Conservation (phyloP, 352 stramenopile genomes). For the Phytophthora pluvialis region DNA sequence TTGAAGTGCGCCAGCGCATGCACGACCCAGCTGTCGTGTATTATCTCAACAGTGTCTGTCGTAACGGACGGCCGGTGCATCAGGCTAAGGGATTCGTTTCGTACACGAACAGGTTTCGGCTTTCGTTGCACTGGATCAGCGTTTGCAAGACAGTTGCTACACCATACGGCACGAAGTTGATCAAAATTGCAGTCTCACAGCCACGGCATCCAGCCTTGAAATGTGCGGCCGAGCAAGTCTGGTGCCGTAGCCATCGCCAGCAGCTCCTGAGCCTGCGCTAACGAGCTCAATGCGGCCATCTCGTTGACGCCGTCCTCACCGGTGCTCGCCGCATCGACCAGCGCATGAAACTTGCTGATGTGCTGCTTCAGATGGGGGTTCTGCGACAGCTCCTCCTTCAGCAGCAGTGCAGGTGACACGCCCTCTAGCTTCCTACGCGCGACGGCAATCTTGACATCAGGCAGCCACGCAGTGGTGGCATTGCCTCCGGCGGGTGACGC, state of each 20-base stretch:
- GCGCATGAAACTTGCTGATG: constrained; percentile 59
- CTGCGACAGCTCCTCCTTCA: constrained; percentile 80
- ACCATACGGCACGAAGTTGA: too few species aligned
- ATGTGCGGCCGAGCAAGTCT: constrained; percentile 81
- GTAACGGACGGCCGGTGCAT: too few species aligned
- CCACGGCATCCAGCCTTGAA: constrained; percentile 87
- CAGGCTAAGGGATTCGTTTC: too few species aligned
- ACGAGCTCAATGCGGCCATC: constrained; percentile 46
- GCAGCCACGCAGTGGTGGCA: constrained; percentile 55
- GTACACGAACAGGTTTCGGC: too few species aligned
- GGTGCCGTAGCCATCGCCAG: constrained; percentile 82
- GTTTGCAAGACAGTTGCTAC: too few species aligned
- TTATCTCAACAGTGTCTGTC: too few species aligned
- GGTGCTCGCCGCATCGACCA: constrained; percentile 52
- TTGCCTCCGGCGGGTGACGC: constrained; percentile 3
- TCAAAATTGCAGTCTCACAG: constrained; percentile 33
- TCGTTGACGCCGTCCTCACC: constrained; percentile 14
- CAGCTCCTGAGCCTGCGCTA: constrained; percentile 86
- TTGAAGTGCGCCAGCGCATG: too few species aligned
- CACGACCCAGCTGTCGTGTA: too few species aligned
- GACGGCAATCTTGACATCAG: constrained; percentile 81
- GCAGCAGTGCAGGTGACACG: constrained; percentile 63
- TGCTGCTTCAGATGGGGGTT: constrained; percentile 68
- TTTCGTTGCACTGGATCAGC: too few species aligned
- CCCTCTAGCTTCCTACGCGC: constrained; percentile 78